phyloP scores from a whole-genome alignment of 805 yeast species.

The Kazachstania africana region DNA sequence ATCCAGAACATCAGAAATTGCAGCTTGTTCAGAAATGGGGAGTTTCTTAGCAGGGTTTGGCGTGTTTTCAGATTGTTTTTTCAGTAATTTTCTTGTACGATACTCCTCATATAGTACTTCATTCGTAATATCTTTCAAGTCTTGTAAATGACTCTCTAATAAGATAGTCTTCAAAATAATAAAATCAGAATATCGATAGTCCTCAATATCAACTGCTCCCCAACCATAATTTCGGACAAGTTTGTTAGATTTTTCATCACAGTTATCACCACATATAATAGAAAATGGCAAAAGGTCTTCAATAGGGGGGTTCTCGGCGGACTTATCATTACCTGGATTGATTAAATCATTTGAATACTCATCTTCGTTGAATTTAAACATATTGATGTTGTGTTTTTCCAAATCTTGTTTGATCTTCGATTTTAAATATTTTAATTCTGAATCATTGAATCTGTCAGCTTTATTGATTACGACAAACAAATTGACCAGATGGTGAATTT shows the following conservation, averaged over 20 bases:
- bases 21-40: background rate
- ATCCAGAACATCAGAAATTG: background rate
- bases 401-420: slow-evolving; percentile 45
- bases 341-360: slow-evolving; percentile 21
- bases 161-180: slow-evolving; percentile 57
- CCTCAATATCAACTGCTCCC: slow-evolving; percentile 51
- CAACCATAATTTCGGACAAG: slow-evolving; percentile 47
- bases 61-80: slow-evolving; percentile 18
- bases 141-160: slow-evolving; percentile 69
- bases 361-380: slow-evolving; percentile 63
- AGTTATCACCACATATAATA: slow-evolving; percentile 37
- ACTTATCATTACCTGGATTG: too few relatives aligned
- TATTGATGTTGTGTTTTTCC: slow-evolving; percentile 43
- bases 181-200: slow-evolving; percentile 56
- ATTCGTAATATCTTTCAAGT: slow-evolving; percentile 71
- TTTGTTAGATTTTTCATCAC: slow-evolving; percentile 5
- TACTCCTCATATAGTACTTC: slow-evolving; percentile 67
- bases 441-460: slow-evolving; percentile 64
- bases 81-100: slow-evolving; percentile 55
- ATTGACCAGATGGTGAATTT: slow-evolving; percentile 62
- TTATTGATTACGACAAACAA: slow-evolving; percentile 74
- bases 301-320: slow-evolving; percentile 26
- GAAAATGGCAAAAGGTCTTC: slow-evolving; percentile 50
- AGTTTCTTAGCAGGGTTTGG: background rate
- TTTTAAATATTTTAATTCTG: slow-evolving; percentile 48